Evolutionary conservation across 2,329 filamentous ascomycete species (phyloP).

Genomic region (Diaporthe sp.): DNA sequence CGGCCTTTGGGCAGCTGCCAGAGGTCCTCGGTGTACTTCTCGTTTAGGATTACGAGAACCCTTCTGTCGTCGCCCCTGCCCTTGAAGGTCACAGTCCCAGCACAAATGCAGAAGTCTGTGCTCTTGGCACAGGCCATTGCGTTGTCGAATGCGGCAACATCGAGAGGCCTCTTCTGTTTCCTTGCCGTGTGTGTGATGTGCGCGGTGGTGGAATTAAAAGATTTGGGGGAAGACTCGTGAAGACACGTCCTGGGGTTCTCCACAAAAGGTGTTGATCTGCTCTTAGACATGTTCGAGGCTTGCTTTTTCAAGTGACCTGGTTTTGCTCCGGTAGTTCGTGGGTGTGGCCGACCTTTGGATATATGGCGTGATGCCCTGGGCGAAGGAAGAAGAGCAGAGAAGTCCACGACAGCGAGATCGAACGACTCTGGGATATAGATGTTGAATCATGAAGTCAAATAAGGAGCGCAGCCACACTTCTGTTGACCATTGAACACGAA

Average conservation of each 20-base stretch:
- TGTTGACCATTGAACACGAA: not conserved
- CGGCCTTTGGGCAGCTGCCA: conserved; percentile 64
- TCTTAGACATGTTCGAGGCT: conserved; percentile 11
- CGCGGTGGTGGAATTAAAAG: not conserved
- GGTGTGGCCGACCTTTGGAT: not conserved
- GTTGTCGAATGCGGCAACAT: conserved; percentile 49
- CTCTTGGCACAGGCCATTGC: conserved; percentile 58
- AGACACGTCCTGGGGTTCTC: not conserved
- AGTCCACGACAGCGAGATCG: not conserved
- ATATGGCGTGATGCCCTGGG: not conserved
- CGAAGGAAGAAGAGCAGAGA: not conserved
- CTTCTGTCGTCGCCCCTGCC: conserved; percentile 50
- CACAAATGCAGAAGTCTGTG: conserved; percentile 59
- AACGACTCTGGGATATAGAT: not conserved
- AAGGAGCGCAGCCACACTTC: not conserved
- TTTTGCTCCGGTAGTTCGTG: not conserved
- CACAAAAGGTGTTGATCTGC: conserved; percentile 8
- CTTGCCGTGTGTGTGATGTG: not conserved
- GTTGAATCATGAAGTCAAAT: not conserved
- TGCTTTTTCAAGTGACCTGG: not conserved
- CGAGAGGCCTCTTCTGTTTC: conserved; percentile 37
- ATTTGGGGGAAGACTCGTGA: not conserved
- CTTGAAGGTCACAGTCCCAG: conserved; percentile 62
- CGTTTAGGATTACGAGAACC: conserved; percentile 61
- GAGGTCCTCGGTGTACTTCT: conserved; percentile 52